phyloP scores from a whole-genome alignment of 2,329 filamentous ascomycete species.

The Aureobasidium uvarum region DNA sequence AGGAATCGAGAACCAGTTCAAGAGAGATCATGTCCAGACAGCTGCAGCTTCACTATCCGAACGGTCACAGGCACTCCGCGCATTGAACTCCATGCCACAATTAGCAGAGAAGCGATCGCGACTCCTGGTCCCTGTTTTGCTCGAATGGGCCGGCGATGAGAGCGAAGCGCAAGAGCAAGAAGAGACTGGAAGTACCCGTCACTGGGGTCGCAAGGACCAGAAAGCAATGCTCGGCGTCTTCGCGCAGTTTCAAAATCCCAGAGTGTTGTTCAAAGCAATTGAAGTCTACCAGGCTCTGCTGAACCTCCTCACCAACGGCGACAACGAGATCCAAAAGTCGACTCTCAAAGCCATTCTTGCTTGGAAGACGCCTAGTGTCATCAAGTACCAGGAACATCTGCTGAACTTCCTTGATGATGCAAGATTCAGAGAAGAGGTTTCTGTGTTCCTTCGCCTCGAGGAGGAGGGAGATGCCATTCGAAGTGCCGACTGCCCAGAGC shows the following conservation, averaged over 20 bases:
- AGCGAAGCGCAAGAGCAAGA: constrained; percentile 26
- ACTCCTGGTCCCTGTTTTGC: constrained; percentile 77
- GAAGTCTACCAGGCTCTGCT: constrained; percentile 76
- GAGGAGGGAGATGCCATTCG: constrained; percentile 60
- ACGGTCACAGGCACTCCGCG: constrained; percentile 73
- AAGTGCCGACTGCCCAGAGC: constrained; percentile 65
- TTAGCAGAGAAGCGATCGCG: constrained; percentile 85
- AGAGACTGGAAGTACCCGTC: constrained; percentile 27
- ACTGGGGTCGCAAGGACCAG: constrained; percentile 75
- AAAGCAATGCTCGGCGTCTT: constrained; percentile 81
- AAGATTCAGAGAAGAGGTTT: constrained; percentile 90
- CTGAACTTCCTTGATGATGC: constrained; percentile 86
- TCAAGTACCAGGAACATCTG: constrained; percentile 79
- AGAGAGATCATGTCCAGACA: constrained; percentile 59
- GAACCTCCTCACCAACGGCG: constrained; percentile 77
- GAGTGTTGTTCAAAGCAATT: constrained; percentile 71
- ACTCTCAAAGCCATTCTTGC: constrained; percentile 80
- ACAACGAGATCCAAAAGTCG: constrained; percentile 82
- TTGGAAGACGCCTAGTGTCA: constrained; percentile 79
- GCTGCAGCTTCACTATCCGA: constrained; percentile 56
- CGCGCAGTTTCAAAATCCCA: constrained; percentile 81
- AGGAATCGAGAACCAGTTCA: constrained; percentile 62
- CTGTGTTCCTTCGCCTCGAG: constrained; percentile 74
- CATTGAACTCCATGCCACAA: constrained; percentile 69
- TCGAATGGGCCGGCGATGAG: constrained; percentile 65